These are phyloP conservation scores for Populus tremula DNA, from an alignment of 345 rosid genomes.

Conservation along the genomic window DNA sequence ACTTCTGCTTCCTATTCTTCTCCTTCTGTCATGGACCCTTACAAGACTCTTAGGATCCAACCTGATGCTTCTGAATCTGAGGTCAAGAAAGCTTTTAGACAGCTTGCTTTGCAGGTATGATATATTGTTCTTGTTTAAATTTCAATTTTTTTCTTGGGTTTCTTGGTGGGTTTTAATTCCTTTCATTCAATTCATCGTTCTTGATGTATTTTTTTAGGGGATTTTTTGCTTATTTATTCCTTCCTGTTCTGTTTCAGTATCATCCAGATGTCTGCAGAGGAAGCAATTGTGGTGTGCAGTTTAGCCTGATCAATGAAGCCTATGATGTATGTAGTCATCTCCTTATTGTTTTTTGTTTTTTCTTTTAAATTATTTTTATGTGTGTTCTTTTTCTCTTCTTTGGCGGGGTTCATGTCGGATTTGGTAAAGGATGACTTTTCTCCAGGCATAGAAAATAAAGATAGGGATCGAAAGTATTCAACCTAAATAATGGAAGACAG, in stretches of 20 bases:
- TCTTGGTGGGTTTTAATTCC: neutral
- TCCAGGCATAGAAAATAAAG: neutral
- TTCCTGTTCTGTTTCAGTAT: constrained; percentile 45
- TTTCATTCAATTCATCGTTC: neutral
- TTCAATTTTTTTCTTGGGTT: neutral
- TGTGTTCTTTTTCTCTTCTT: neutral
- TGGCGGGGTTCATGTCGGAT: neutral
- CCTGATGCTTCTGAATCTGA: constrained; percentile 80
- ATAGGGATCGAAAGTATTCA: neutral
- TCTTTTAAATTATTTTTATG: neutral
- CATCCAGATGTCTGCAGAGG: constrained; percentile 99
- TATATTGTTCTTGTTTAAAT: neutral
- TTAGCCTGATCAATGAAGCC: constrained; percentile 80
- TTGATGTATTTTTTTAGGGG: neutral
- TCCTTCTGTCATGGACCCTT: constrained; percentile 62
- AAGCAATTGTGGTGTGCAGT: constrained; percentile 68
- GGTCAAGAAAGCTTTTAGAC: constrained; percentile 81
- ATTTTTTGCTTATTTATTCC: constrained; percentile 2
- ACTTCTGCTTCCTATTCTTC: constrained; percentile 34
- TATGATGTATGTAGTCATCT: constrained; percentile 59
- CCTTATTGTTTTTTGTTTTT: neutral
- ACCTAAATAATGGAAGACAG: neutral
- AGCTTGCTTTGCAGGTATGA: constrained; percentile 74
- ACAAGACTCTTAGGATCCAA: constrained; percentile 61
- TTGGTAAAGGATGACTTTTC: neutral